Evolutionary conservation across 768 basidiomycete genomes (phyloP).

Genomic region (Tubosaeta brunneosetosa): DNA sequence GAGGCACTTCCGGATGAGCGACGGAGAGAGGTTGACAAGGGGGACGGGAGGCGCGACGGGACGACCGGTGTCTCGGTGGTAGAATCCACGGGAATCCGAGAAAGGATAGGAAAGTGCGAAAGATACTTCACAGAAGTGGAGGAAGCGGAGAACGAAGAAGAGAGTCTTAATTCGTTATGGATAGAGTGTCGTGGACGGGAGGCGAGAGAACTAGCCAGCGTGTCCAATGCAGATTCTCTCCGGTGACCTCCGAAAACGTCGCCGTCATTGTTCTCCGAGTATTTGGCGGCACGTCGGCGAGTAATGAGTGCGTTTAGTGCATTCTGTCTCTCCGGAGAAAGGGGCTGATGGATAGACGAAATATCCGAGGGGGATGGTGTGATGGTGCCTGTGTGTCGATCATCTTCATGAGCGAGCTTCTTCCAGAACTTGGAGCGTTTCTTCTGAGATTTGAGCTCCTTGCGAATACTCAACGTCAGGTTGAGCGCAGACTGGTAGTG

Average conservation of each 20-base stretch:
- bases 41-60: slow-evolving; percentile 9
- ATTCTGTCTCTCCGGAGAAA: slow-evolving; percentile 23
- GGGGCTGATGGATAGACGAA: slow-evolving; percentile 23
- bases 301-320: slow-evolving; percentile 38
- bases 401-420: slow-evolving; percentile 35
- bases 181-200: slow-evolving; percentile 22
- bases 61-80: slow-evolving; percentile 17
- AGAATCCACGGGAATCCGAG: slow-evolving; percentile 6
- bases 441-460: slow-evolving; percentile 40
- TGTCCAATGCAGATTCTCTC: slow-evolving; percentile 14
- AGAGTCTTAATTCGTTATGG: slow-evolving; percentile 10
- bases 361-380: slow-evolving; percentile 31
- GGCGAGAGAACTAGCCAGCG: slow-evolving; percentile 18
- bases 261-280: slow-evolving; percentile 7
- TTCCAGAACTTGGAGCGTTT: slow-evolving; percentile 47
- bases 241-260: slow-evolving; percentile 25
- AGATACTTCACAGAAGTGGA: slow-evolving; percentile 21
- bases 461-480: slow-evolving; percentile 41
- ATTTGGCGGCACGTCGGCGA: slow-evolving; percentile 17
- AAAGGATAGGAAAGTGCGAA: slow-evolving; percentile 9
- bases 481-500: slow-evolving; percentile 45
- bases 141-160: slow-evolving; percentile 15
- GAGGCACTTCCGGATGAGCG: slow-evolving; percentile 19
- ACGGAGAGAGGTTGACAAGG: slow-evolving; percentile 19
- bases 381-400: slow-evolving; percentile 12